These are phyloP conservation scores for Boletus smithii DNA, from an alignment of 1,284 basidiomycete genomes.

Conservation along the genomic window DNA sequence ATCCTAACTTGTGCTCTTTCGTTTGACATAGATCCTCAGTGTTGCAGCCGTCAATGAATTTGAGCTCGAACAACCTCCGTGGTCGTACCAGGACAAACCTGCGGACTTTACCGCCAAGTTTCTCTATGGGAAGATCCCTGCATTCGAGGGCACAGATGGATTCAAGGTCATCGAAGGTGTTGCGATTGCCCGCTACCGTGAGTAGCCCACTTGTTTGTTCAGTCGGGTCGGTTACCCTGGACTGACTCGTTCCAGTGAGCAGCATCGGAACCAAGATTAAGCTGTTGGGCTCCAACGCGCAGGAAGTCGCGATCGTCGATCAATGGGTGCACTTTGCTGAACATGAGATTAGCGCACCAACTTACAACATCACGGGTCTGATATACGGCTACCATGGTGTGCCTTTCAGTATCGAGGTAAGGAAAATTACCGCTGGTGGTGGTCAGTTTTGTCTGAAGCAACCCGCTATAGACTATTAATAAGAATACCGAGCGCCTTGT, in stretches of 20 bases:
- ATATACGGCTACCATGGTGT: slow-evolving; percentile 7
- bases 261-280: slow-evolving; percentile 46
- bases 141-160: slow-evolving; percentile 51
- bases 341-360: slow-evolving; percentile 38
- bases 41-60: slow-evolving; percentile 21
- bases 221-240: too few species aligned
- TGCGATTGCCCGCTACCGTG: slow-evolving; percentile 58
- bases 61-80: slow-evolving; percentile 14
- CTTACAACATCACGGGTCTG: background rate
- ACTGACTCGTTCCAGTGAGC: slow-evolving; percentile 37
- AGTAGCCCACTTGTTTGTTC: slow-evolving; percentile 32
- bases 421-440: background rate
- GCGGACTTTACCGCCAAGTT: slow-evolving; percentile 45
- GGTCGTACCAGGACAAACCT: slow-evolving; percentile 34
- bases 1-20: background rate
- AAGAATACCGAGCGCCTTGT: slow-evolving; percentile 15
- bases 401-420: slow-evolving; percentile 18
- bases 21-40: slow-evolving; percentile 18
- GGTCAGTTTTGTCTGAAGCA: background rate
- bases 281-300: slow-evolving; percentile 44
- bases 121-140: slow-evolving; percentile 49
- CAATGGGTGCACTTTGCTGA: slow-evolving; percentile 54
- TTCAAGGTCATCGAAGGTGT: slow-evolving; percentile 50
- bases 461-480: slow-evolving; percentile 4
- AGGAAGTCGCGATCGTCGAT: slow-evolving; percentile 47